These are phyloP conservation scores for Basidiobolus meristosporus DNA, from an alignment of 371 early-diverging fungal species.

Conservation along the genomic window DNA sequence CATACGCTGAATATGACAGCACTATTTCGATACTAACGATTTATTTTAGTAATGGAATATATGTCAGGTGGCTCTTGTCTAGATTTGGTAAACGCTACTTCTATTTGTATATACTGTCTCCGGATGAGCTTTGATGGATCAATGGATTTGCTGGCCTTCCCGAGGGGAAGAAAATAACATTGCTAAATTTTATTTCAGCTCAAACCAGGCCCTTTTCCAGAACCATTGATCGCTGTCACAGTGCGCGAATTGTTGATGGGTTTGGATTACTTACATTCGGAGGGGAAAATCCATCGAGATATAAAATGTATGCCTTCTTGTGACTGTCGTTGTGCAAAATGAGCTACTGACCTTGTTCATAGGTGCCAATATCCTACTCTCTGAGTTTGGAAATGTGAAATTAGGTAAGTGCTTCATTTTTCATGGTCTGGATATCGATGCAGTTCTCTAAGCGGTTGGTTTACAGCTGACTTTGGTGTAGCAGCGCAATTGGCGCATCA, in stretches of 20 bases:
- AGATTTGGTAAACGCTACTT: conserved; percentile 37
- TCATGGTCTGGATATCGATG: neutral
- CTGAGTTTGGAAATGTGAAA: conserved; percentile 19
- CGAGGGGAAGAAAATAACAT: too few relatives aligned
- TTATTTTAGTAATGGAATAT: conserved; percentile 92
- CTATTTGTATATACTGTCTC: neutral
- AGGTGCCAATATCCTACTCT: conserved; percentile 70
- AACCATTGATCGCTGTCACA: conserved; percentile 79
- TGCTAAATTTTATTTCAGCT: conserved; percentile 33
- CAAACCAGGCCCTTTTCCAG: conserved; percentile 67
- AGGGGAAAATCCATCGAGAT: conserved; percentile 89
- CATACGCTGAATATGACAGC: too few relatives aligned
- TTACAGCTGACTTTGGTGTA: conserved; percentile 95
- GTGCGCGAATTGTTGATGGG: conserved; percentile 79
- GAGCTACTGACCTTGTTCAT: conserved; percentile 8
- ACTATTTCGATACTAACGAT: too few relatives aligned
- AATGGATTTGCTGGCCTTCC: too few relatives aligned
- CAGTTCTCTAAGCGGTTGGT: conserved; percentile 17
- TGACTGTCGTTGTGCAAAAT: neutral
- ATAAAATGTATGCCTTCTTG: conserved; percentile 36
- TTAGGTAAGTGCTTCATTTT: conserved; percentile 9
- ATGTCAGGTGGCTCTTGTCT: conserved; percentile 79
- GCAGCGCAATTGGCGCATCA: conserved; percentile 60
- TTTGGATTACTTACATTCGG: conserved; percentile 82
- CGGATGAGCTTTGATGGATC: neutral